These are phyloP conservation scores for Fusarium pseudograminearum DNA, from an alignment of 2,329 filamentous ascomycete genomes.

Conservation along the genomic window DNA sequence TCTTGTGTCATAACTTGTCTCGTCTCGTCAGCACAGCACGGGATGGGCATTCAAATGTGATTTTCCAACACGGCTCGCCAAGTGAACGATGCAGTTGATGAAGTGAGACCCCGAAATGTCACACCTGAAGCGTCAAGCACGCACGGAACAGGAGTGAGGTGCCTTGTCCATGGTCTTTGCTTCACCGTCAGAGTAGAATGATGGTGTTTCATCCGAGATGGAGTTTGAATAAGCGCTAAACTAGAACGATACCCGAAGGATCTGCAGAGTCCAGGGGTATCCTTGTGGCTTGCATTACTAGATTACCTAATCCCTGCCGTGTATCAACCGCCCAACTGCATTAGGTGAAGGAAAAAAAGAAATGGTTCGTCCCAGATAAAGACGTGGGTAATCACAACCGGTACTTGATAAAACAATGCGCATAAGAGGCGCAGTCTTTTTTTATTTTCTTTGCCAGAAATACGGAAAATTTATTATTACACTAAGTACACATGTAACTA, in stretches of 20 bases:
- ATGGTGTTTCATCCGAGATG: slow-evolving; percentile 1
- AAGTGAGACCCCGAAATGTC: not conserved
- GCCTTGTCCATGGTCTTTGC: not conserved
- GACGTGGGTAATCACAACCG: not conserved
- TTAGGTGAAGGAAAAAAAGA: not conserved
- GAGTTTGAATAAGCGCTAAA: not conserved
- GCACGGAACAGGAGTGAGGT: not conserved
- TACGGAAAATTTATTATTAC: not conserved
- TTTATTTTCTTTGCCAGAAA: not conserved
- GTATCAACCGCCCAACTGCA: not conserved
- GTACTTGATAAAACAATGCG: not conserved
- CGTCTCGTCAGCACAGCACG: not conserved
- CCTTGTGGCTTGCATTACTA: not conserved
- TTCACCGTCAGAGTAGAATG: not conserved
- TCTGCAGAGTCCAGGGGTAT: not conserved
- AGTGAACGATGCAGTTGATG: not conserved
- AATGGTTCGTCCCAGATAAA: not conserved
- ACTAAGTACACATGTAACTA: not conserved
- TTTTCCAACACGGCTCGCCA: not conserved
- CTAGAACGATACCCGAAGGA: not conserved
- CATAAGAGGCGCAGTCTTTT: slow-evolving; percentile 6
- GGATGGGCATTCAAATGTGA: not conserved
- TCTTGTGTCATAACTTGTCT: not conserved
- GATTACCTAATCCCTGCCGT: not conserved
- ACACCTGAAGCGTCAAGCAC: not conserved